Conservation (phyloP, 2,329 filamentous ascomycete species). For the Podosphaera xanthii region DNA sequence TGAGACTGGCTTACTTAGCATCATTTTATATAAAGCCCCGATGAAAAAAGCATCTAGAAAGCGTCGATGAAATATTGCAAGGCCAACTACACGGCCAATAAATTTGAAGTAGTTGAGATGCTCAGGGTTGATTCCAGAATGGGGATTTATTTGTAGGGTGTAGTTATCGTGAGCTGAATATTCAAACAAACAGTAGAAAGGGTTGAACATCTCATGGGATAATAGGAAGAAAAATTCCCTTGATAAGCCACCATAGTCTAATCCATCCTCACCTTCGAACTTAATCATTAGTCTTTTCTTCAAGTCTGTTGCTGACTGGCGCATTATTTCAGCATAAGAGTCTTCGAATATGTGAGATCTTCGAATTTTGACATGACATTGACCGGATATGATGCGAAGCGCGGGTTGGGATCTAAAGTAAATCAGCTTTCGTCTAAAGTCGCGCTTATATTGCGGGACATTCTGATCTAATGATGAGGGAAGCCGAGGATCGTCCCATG, state of each 20-base stretch:
- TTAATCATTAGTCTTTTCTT: slow-evolving; percentile 99
- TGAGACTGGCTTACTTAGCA: slow-evolving; percentile 75
- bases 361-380: slow-evolving; percentile 95
- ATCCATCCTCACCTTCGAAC: slow-evolving; percentile 92
- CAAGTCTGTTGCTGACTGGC: slow-evolving; percentile 80
- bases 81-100: slow-evolving; percentile 85
- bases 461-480: slow-evolving; percentile 95
- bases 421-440: slow-evolving; percentile 92
- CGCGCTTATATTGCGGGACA: slow-evolving; percentile 96
- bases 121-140: slow-evolving; percentile 97
- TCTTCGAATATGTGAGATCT: slow-evolving; percentile 96
- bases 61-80: slow-evolving; percentile 92
- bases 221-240: slow-evolving; percentile 98
- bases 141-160: slow-evolving; percentile 96
- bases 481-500: slow-evolving; percentile 90
- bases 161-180: slow-evolving; percentile 99
- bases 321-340: slow-evolving; percentile 94
- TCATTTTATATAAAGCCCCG: slow-evolving; percentile 98
- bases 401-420: slow-evolving; percentile 98
- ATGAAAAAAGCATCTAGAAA: slow-evolving; percentile 99
- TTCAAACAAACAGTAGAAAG: slow-evolving; percentile 98
- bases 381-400: slow-evolving; percentile 80
- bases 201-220: slow-evolving; percentile 99
- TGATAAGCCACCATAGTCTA: slow-evolving; percentile 94
- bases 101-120: slow-evolving; percentile 99